These are phyloP conservation scores for Pyrrhoderma lamaoense DNA, from an alignment of 1,284 basidiomycete species.

Conservation along the genomic window DNA sequence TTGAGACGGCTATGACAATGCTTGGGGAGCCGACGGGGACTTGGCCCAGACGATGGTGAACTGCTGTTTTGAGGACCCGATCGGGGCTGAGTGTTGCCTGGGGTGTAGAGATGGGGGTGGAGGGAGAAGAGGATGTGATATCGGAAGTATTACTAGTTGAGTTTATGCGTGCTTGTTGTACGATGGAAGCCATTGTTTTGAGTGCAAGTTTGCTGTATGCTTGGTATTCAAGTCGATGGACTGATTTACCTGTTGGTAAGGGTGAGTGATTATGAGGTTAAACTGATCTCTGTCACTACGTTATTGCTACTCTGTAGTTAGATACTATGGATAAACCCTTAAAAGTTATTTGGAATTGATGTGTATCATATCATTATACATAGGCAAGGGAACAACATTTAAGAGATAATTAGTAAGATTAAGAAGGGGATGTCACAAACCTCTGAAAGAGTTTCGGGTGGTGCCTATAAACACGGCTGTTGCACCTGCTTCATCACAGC, in stretches of 20 bases:
- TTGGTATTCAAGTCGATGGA: constrained; percentile 73
- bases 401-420: not conserved
- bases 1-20: constrained; percentile 79
- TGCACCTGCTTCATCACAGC: constrained; percentile 60
- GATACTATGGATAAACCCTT: too few species aligned
- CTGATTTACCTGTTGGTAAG: constrained; percentile 53
- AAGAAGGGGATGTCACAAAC: constrained; percentile 29
- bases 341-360: too few species aligned
- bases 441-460: constrained; percentile 55
- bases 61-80: constrained; percentile 25
- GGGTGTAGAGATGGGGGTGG: not conserved
- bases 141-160: constrained; percentile 23
- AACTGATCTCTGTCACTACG: too few species aligned
- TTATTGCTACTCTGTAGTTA: too few species aligned
- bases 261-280: too few species aligned
- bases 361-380: too few species aligned
- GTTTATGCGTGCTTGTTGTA: constrained; percentile 37
- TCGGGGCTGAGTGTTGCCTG: constrained; percentile 22
- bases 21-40: constrained; percentile 77
- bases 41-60: constrained; percentile 74
- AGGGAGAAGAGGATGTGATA: not conserved
- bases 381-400: too few species aligned
- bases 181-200: constrained; percentile 64
- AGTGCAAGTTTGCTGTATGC: constrained; percentile 79
- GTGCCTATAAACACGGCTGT: constrained; percentile 70